Percentiles rank a stretch among this genome's conserved stretches.
Conservation (phyloP, 176 grass and related monocot species). For the Juncus inflexus region DNA sequence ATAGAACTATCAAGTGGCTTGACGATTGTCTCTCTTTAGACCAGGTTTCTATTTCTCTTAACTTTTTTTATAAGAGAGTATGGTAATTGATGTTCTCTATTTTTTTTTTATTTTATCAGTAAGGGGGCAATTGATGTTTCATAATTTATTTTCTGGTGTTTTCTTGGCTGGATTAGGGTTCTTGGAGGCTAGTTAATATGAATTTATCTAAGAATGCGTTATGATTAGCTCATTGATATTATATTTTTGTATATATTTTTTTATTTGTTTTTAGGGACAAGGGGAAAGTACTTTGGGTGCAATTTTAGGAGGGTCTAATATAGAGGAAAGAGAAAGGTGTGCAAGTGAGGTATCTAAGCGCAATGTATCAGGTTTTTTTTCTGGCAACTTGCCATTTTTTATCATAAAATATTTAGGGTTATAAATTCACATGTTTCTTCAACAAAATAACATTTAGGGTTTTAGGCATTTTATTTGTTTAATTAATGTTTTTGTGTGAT, state of each 20-base stretch:
- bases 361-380: constrained; percentile 73
- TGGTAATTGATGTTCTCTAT: not conserved
- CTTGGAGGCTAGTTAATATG: no score
- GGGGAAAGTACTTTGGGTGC: constrained; percentile 62
- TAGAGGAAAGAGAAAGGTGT: constrained; percentile 69
- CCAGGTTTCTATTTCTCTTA: constrained; percentile 38
- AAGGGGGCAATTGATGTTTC: not conserved
- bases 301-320: constrained; percentile 73
- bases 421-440: no score
- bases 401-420: no score
- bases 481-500: no score
- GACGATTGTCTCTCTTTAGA: constrained; percentile 76
- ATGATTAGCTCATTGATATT: no score
- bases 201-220: no score
- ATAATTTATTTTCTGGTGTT: not conserved
- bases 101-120: not conserved
- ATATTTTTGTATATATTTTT: no score
- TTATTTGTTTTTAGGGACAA: constrained; percentile 44
- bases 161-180: no score
- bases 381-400: not conserved
- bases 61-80: not conserved
- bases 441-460: no score
- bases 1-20: constrained; percentile 86
- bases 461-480: no score
- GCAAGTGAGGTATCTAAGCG: constrained; percentile 69